Evolutionary conservation across 202 grass and related monocot genomes (phyloP).

Genomic region (Schoenoplectus triqueter): DNA sequence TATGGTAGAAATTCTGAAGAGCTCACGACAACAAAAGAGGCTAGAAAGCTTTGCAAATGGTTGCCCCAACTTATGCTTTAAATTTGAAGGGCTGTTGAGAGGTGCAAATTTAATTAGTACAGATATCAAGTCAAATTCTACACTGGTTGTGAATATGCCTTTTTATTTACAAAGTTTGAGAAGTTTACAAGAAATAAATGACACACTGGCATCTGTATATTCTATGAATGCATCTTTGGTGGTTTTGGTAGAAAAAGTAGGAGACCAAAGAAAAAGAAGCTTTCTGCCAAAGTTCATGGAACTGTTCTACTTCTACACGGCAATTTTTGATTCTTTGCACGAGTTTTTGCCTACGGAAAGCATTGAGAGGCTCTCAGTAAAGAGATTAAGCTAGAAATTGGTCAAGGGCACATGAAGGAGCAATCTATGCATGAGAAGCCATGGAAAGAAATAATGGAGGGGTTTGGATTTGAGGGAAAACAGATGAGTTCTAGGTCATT

Average conservation of each 20-base stretch:
- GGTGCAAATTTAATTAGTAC: conserved; percentile 30
- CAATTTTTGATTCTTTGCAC: conserved; percentile 80
- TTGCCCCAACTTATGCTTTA: conserved; percentile 57
- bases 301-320: conserved; percentile 59
- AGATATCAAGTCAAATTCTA: conserved; percentile 47
- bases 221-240: conserved; percentile 65
- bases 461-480: conserved; percentile 52
- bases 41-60: conserved; percentile 60
- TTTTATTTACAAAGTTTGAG: conserved; percentile 47
- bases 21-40: conserved; percentile 59
- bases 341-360: conserved; percentile 75
- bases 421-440: neutral
- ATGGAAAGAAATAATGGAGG: conserved; percentile 62
- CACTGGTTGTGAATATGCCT: conserved; percentile 72
- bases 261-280: conserved; percentile 27
- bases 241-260: conserved; percentile 60
- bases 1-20: conserved; percentile 54
- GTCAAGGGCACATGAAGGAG: neutral
- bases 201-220: conserved; percentile 45
- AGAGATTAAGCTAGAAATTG: conserved; percentile 58
- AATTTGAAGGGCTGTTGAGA: conserved; percentile 63
- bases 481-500: conserved; percentile 67
- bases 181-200: conserved; percentile 38
- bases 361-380: conserved; percentile 63
- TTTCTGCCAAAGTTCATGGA: conserved; percentile 54